Percentiles rank a stretch among this genome's conserved stretches.
Evolutionary conservation across 805 yeast genomes (phyloP).

Genomic region (Metschnikowia drakensbergensis): DNA sequence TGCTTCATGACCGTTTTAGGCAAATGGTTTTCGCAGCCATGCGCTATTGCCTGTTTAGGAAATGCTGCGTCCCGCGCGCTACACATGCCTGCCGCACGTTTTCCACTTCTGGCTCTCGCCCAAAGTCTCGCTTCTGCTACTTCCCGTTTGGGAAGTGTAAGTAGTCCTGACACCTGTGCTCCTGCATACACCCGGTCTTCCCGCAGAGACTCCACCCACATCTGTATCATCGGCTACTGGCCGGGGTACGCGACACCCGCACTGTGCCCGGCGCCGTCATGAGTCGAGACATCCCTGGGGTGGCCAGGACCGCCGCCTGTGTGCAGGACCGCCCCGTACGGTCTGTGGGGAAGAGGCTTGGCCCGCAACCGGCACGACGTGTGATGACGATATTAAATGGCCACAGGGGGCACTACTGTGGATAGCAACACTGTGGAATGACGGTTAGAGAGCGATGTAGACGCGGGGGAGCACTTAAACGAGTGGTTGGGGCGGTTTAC

Average conservation of each 20-base stretch:
- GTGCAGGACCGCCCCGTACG: not conserved
- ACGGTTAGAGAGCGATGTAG: no score
- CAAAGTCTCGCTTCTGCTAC: not conserved
- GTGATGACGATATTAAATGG: not conserved
- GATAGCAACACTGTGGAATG: no score
- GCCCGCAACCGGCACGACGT: not conserved
- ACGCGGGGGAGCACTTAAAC: no score
- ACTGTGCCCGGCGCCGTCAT: no score
- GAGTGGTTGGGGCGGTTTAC: no score
- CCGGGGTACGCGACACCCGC: no score
- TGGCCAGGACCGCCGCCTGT: not conserved
- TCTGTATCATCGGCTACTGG: no score
- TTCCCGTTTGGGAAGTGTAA: slow-evolving; percentile 1
- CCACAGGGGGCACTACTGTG: no score
- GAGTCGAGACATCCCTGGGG: no score
- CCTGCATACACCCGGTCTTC: no score
- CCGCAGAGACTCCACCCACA: no score
- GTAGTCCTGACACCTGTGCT: not conserved
- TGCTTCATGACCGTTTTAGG: slow-evolving; percentile 8
- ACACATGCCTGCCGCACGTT: not conserved
- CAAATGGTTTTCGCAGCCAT: slow-evolving; percentile 17
- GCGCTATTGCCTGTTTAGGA: slow-evolving; percentile 15
- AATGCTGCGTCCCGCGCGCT: slow-evolving; percentile 2
- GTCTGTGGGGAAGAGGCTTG: not conserved
- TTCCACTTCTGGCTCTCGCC: not conserved